These are phyloP conservation scores for Termitomyces sp. DNA, from an alignment of 1,284 basidiomycete genomes.

Conservation along the genomic window DNA sequence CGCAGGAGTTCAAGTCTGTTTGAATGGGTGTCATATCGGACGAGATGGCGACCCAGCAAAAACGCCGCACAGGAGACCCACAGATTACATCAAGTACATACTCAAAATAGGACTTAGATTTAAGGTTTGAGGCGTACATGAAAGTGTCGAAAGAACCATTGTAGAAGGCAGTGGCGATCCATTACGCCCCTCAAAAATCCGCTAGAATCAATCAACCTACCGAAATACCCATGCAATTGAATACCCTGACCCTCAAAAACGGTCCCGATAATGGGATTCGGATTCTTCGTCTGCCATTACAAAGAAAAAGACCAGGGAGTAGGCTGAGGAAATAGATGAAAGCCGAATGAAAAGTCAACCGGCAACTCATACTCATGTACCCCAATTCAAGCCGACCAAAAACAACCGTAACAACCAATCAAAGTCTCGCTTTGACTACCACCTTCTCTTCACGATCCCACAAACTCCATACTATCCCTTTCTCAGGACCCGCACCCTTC, in stretches of 20 bases:
- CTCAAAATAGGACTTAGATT: not conserved
- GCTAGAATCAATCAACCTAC: not conserved
- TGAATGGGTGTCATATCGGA: not conserved
- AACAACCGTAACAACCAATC: not conserved
- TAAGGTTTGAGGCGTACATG: not conserved
- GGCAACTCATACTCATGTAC: not conserved
- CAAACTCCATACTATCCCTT: slow-evolving; percentile 56
- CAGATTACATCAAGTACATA: not conserved
- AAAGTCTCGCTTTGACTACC: not conserved
- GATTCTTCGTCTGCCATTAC: not conserved
- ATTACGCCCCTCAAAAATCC: not conserved
- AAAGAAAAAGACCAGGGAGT: not conserved
- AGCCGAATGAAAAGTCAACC: not conserved
- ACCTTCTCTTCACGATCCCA: slow-evolving; percentile 36
- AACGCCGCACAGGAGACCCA: not conserved
- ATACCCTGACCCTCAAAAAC: not conserved
- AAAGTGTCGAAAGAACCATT: not conserved
- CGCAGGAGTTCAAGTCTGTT: not conserved
- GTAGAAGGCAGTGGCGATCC: not conserved
- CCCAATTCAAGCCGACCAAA: not conserved
- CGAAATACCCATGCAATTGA: not conserved
- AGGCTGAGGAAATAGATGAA: not conserved
- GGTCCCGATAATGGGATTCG: not conserved
- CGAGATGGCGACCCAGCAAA: not conserved
- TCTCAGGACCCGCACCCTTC: slow-evolving; percentile 45